These are phyloP conservation scores for Xylariaceae sp. DNA, from an alignment of 2,329 filamentous ascomycete species.

Conservation along the genomic window DNA sequence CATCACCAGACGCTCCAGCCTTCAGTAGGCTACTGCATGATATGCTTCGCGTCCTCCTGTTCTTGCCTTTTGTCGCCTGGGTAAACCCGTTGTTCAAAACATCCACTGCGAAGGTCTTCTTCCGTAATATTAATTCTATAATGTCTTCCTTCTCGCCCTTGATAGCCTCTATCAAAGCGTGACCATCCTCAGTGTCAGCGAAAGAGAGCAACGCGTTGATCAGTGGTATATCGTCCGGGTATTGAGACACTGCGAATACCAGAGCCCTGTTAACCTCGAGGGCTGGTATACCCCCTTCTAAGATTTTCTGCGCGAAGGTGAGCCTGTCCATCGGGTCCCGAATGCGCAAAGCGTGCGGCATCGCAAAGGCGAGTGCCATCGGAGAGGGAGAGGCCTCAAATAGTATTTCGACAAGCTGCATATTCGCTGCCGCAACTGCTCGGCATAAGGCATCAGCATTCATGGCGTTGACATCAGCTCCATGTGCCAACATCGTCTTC, in stretches of 20 bases:
- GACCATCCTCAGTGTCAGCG: slow-evolving; percentile 47
- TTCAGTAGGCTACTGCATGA: slow-evolving; percentile 43
- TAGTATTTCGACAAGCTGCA: slow-evolving; percentile 44
- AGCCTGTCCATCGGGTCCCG: slow-evolving; percentile 47
- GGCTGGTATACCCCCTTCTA: slow-evolving; percentile 44
- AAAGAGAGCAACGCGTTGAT: slow-evolving; percentile 39
- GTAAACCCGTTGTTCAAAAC: slow-evolving; percentile 39
- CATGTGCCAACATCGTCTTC: slow-evolving; percentile 42
- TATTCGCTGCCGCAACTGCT: slow-evolving; percentile 43
- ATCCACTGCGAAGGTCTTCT: slow-evolving; percentile 32
- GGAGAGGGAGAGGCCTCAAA: slow-evolving; percentile 38
- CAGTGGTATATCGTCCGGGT: slow-evolving; percentile 45
- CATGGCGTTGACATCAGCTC: slow-evolving; percentile 51
- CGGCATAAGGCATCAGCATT: slow-evolving; percentile 47
- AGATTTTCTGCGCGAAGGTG: slow-evolving; percentile 44
- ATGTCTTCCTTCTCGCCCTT: slow-evolving; percentile 41
- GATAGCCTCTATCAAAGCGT: slow-evolving; percentile 43
- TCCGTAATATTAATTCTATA: slow-evolving; percentile 40
- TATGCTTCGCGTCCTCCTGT: slow-evolving; percentile 34
- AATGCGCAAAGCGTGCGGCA: slow-evolving; percentile 50
- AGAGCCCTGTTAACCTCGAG: slow-evolving; percentile 48
- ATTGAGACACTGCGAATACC: slow-evolving; percentile 43
- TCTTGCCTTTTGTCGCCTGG: slow-evolving; percentile 37
- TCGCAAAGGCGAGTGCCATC: slow-evolving; percentile 41
- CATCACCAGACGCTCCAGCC: slow-evolving; percentile 39